Base-by-base conservation (phyloP, 768 basidiomycete species). In the Mycena rebaudengoi region DNA sequence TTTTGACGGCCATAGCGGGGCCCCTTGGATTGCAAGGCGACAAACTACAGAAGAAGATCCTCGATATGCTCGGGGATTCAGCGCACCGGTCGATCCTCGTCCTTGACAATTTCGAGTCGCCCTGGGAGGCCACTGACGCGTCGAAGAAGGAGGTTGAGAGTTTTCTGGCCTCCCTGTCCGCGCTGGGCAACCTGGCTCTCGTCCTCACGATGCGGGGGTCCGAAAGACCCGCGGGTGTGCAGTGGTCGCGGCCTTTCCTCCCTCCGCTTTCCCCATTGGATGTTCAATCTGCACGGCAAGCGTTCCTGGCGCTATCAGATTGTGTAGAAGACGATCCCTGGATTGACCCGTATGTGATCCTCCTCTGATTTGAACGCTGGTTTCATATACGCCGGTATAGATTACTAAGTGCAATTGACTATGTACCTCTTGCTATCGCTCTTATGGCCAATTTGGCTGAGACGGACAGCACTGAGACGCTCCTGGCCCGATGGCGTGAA, bases 141-240 rank as follows among this genome's bases (percentile, higher is more conserved):
- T 55, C 64, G 14, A 64, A 58, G 59, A 54, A 60, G 51, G 67
- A 70, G 29, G 69, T 69, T 8, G 70, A 71, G 35, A 52, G 35
- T n/a, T 51, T 71, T 12, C 40, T 71, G 14, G 39, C 57, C 8
- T 23, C 60, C 8, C 48, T 71, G 3, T 62, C 60, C 29, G 46
- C 57, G 14, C 44, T 68, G 20, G 55, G 62, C 35, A 66, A 21
- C 35, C 53, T 71, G 16, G 56, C 70, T 2, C 53, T 71, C 16
- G 20, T 69, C 16, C 55, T 71, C 37, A 71, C 70, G 7, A 50
- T 71, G 70, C 66, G 70, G 26, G 70, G 70, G 7, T 61, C 70
- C 8, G 69, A 71, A 39, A 57, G 70, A 18, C 70, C 70, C 43
- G 64, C 55, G 5, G 68, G 67, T 10, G 62, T 69, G 4, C 53